A percentile compares a stretch with the other conserved stretches of the same genome.
phyloP scores from a whole-genome alignment of 1,284 basidiomycete species.

The Heimioporus retisporus region DNA sequence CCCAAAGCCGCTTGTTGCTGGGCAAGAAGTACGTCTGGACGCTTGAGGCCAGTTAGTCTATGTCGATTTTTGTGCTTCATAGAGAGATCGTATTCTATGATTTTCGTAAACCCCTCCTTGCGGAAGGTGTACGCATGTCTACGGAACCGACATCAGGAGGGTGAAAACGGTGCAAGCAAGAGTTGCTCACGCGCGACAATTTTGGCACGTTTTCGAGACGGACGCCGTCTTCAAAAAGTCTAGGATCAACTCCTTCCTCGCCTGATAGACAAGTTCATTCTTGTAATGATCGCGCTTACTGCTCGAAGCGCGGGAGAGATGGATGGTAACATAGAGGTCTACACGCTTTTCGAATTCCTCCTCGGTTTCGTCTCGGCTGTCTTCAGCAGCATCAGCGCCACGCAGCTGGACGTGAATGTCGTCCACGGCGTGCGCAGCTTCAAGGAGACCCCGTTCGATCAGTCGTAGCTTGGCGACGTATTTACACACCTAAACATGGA shows the following conservation, averaged over 20 bases:
- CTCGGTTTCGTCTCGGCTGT: slow-evolving; percentile 60
- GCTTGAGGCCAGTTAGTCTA: slow-evolving; percentile 61
- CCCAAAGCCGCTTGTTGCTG: slow-evolving; percentile 49
- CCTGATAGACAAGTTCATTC: slow-evolving; percentile 89
- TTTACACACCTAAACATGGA: slow-evolving; percentile 71
- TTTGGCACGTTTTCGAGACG: slow-evolving; percentile 79
- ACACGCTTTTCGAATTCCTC: slow-evolving; percentile 79
- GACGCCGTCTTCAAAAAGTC: slow-evolving; percentile 85
- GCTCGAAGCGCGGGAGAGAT: slow-evolving; percentile 67
- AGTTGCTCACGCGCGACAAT: slow-evolving; percentile 84
- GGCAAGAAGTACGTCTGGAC: slow-evolving; percentile 77
- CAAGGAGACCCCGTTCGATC: slow-evolving; percentile 90
- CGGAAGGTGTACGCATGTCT: slow-evolving; percentile 91
- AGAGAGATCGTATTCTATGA: slow-evolving; percentile 94
- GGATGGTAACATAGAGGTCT: slow-evolving; percentile 77
- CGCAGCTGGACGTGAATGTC: slow-evolving; percentile 58
- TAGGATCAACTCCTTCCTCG: slow-evolving; percentile 85
- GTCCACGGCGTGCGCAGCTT: slow-evolving; percentile 84
- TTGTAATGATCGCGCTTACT: slow-evolving; percentile 90
- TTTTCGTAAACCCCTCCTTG: slow-evolving; percentile 95
- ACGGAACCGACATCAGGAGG: slow-evolving; percentile 15
- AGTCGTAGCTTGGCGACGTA: slow-evolving; percentile 92
- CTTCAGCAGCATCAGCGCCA: slow-evolving; percentile 49
- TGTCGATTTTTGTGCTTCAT: slow-evolving; percentile 83
- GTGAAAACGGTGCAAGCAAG: slow-evolving; percentile 8